Conservation (phyloP, 1,139 yeast species). For the Scheffersomyces quercinus region DNA sequence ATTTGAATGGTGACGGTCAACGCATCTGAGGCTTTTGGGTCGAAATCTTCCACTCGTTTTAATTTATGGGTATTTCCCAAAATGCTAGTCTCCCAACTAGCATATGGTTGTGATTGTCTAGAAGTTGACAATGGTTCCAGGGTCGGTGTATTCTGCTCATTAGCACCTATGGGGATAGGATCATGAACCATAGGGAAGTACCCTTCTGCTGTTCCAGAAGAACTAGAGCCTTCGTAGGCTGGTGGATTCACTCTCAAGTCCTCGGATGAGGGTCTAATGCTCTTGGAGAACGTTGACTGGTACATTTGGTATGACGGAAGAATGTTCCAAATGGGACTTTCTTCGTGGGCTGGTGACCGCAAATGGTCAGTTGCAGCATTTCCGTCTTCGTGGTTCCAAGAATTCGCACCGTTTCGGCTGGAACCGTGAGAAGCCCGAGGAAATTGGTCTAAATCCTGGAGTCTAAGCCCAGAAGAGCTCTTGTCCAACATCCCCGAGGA, state of each 20-base stretch:
- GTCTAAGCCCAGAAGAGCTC: neutral
- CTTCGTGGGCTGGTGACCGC: slow-evolving; percentile 24
- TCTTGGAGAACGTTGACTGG: slow-evolving; percentile 26
- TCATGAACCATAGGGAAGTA: slow-evolving; percentile 8
- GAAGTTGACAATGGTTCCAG: slow-evolving; percentile 1
- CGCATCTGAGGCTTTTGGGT: slow-evolving; percentile 13
- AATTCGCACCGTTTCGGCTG: too few relatives aligned
- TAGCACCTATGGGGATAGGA: slow-evolving; percentile 3
- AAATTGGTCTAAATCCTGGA: neutral
- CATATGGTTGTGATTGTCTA: slow-evolving; percentile 1
- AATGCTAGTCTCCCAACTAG: slow-evolving; percentile 27
- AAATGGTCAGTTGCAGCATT: slow-evolving; percentile 4
- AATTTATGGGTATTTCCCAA: slow-evolving; percentile 25
- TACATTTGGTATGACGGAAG: slow-evolving; percentile 28
- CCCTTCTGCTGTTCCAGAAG: slow-evolving; percentile 5
- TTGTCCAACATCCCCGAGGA: neutral
- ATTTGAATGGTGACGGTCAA: slow-evolving; percentile 18
- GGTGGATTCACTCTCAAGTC: slow-evolving; percentile 24
- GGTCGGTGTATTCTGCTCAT: slow-evolving; percentile 7
- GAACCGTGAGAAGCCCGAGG: too few relatives aligned
- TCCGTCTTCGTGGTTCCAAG: too few relatives aligned
- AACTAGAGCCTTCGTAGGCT: slow-evolving; percentile 15
- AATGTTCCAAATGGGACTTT: slow-evolving; percentile 28
- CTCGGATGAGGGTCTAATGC: slow-evolving; percentile 23
- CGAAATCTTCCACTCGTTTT: slow-evolving; percentile 17